Evolutionary conservation across 192 early-diverging fungal species (phyloP).

Genomic region (Linnemannia exigua): DNA sequence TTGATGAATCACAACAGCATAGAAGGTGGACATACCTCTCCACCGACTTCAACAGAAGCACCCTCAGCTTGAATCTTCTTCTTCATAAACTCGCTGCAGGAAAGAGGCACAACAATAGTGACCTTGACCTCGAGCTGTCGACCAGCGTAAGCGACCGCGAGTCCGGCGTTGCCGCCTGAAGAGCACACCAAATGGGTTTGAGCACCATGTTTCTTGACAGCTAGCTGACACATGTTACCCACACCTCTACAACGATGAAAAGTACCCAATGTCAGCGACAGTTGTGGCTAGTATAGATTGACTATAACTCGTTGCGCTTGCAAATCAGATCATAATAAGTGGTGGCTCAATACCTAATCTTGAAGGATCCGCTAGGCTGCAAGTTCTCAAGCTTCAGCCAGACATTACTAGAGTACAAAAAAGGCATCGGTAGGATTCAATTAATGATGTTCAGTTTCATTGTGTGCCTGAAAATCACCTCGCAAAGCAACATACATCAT

Average conservation of each 20-base stretch:
- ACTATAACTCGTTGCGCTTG: no score
- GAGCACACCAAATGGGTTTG: constrained; percentile 68
- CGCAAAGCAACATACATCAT: not conserved
- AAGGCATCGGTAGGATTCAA: not conserved
- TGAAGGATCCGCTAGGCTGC: constrained; percentile 84
- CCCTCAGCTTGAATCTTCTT: constrained; percentile 74
- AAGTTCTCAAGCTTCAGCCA: constrained; percentile 85
- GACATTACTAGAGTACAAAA: constrained; percentile 71
- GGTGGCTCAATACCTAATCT: constrained; percentile 66
- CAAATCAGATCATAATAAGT: not conserved
- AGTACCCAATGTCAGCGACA: not conserved
- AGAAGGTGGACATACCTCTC: constrained; percentile 55
- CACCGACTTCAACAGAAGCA: constrained; percentile 63
- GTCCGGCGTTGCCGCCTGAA: constrained; percentile 74
- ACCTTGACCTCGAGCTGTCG: constrained; percentile 70
- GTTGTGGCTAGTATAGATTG: no score
- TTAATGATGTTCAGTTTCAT: not conserved
- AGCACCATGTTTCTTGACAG: constrained; percentile 59
- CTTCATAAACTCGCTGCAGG: constrained; percentile 60
- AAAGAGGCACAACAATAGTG: constrained; percentile 70
- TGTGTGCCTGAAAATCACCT: not conserved
- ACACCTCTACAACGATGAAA: constrained; percentile 64
- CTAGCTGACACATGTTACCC: constrained; percentile 70
- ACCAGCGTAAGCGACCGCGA: constrained; percentile 77
- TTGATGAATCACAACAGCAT: not conserved